phyloP scores from a whole-genome alignment of 2,329 filamentous ascomycete genomes.

The Aspergillus sp. region DNA sequence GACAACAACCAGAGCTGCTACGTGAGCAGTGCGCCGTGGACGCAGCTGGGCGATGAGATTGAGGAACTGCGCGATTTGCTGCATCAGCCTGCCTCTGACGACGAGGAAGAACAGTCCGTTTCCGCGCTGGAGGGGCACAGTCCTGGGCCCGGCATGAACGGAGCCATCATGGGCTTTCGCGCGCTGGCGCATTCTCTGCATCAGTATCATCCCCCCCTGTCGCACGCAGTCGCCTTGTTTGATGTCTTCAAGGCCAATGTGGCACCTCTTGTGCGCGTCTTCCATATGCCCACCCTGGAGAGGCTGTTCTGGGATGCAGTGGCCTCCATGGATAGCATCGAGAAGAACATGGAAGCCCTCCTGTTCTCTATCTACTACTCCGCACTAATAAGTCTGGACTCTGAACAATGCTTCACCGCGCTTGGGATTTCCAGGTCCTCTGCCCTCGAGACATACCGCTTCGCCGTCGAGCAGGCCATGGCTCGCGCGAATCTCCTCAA shows the following conservation, averaged over 20 bases:
- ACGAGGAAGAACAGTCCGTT: conserved; percentile 24
- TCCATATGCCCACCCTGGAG: conserved; percentile 54
- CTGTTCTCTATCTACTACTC: conserved; percentile 61
- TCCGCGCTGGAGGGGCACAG: conserved; percentile 49
- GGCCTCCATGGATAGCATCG: conserved; percentile 46
- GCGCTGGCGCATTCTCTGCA: conserved; percentile 54
- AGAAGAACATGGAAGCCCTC: conserved; percentile 54
- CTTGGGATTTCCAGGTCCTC: conserved; percentile 48
- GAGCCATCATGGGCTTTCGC: conserved; percentile 44
- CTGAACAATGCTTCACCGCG: conserved; percentile 46
- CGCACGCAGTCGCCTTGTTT: conserved; percentile 14
- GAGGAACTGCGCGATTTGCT: conserved; percentile 60
- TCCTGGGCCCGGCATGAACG: conserved; percentile 53
- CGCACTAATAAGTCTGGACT: conserved; percentile 51
- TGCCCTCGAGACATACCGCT: conserved; percentile 54
- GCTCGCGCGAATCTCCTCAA: conserved; percentile 60
- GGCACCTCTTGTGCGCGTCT: conserved; percentile 55
- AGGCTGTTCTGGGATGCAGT: conserved; percentile 47
- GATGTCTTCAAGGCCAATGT: conserved; percentile 32
- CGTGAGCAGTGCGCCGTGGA: conserved; percentile 63
- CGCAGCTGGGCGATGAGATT: conserved; percentile 60
- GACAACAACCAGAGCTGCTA: conserved; percentile 61
- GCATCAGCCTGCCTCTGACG: conserved; percentile 36
- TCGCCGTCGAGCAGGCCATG: conserved; percentile 59
- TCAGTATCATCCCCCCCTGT: conserved; percentile 49